phyloP scores from a whole-genome alignment of 2,329 filamentous ascomycete genomes.

The Trichophaea hybrida region DNA sequence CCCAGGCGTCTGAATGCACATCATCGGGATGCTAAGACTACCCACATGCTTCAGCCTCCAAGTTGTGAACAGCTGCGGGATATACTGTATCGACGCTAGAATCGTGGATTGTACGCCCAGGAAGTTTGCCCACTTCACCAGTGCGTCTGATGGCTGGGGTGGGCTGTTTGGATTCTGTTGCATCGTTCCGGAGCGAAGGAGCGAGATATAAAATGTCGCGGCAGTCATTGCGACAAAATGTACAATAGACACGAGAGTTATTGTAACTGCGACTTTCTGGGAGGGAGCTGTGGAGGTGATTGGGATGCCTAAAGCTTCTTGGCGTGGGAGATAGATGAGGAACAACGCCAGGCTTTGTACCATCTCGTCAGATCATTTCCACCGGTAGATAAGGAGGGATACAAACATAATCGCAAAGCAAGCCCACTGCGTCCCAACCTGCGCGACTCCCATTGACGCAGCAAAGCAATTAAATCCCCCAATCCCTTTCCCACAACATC shows the following conservation, averaged over 20 bases:
- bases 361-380: not conserved
- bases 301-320: conserved; percentile 37
- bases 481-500: conserved; percentile 63
- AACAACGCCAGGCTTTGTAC: conserved; percentile 67
- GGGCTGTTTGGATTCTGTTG: conserved; percentile 32
- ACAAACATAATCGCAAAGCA: conserved; percentile 84
- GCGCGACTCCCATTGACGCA: conserved; percentile 72
- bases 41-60: conserved; percentile 73
- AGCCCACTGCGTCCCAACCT: conserved; percentile 81
- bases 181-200: not conserved
- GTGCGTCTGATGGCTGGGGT: conserved; percentile 42
- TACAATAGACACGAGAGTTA: conserved; percentile 56
- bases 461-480: conserved; percentile 70
- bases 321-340: conserved; percentile 76
- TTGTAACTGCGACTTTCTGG: conserved; percentile 64
- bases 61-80: conserved; percentile 90
- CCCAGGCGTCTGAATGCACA: conserved; percentile 93
- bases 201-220: conserved; percentile 41
- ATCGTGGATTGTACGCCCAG: conserved; percentile 65
- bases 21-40: conserved; percentile 90
- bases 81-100: conserved; percentile 76
- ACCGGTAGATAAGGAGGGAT: not conserved
- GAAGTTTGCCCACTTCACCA: conserved; percentile 63
- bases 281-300: conserved; percentile 36
- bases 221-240: conserved; percentile 60